Base-by-base conservation (phyloP, 208 protist species). In the Crithidia brevicula region DNA sequence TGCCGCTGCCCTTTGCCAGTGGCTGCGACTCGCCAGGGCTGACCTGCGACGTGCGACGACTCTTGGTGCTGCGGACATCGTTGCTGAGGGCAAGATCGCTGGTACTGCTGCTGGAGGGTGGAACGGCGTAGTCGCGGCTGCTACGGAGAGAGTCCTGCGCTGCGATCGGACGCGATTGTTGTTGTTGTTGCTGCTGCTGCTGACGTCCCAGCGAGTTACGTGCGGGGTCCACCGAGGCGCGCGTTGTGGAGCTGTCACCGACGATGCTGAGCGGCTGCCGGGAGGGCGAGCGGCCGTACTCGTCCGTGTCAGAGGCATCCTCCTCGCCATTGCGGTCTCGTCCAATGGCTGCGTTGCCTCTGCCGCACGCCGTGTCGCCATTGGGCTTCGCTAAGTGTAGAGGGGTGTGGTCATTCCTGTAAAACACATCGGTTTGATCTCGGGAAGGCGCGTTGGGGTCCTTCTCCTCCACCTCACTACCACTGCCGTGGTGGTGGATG, bases 241-340 rank as follows among this genome's bases (percentile, higher is more conserved):
- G 51, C 4, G 69, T 68, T 7, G 43, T 43, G 11, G 33, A 30
- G 38, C 53, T 68, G n/a, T 74, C 61, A 15, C 15, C 3, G 20
- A 56, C 45, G 25, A 71, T 72, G 53, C 73, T 66, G 42, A 73
- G 54, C 28, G 49, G 57, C 54, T 58, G 49, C 45, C 43, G 73
- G 8, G 47, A 67, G 3, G 36, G 18, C 1, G 43, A 30, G 20
- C 9, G 28, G 9, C 4, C 60, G 47, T 59, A 30, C 18, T 30
- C 53, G 42, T 79, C 67, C 7, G 30, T 52, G 27, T 63, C 40
- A n/a, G 20, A 36, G 4, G 6, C 57, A 31, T 69, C 54, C 28
- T 18, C 36, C 27, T 79, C 66, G 33, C 52, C 54, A 9, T 27
- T 16, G 31, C 43, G 52, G 25, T 7, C 16, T 16, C 3, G 46